Percentiles rank a stretch among this genome's conserved stretches.
Evolutionary conservation across 495 filamentous ascomycete species (phyloP).

Genomic region (Tuber melanosporum): DNA sequence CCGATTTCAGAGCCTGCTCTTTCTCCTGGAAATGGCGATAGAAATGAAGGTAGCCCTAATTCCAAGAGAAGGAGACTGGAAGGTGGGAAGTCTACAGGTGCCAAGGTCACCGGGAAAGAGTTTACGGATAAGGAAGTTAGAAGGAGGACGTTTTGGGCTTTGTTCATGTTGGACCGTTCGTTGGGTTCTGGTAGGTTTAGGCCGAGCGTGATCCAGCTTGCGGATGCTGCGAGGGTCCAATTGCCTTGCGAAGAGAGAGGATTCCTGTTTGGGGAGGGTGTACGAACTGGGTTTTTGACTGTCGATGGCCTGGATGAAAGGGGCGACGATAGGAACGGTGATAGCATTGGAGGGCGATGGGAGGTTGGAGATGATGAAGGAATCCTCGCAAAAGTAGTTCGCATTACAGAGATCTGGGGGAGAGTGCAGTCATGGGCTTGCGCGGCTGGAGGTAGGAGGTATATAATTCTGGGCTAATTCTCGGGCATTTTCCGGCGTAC

Average conservation of each 20-base stretch:
- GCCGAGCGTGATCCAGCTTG: slow-evolving; percentile 32
- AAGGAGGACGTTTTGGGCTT: slow-evolving; percentile 79
- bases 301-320: slow-evolving; percentile 33
- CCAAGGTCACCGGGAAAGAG: slow-evolving; percentile 44
- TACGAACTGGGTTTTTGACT: slow-evolving; percentile 50
- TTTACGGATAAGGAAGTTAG: slow-evolving; percentile 67
- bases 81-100: slow-evolving; percentile 43
- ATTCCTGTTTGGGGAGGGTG: slow-evolving; percentile 65
- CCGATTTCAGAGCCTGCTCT: slow-evolving; percentile 27
- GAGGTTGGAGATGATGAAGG: slow-evolving; percentile 59
- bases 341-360: slow-evolving; percentile 51
- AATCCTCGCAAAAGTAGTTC: slow-evolving; percentile 67
- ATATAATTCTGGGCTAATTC: slow-evolving; percentile 4
- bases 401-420: slow-evolving; percentile 71
- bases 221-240: slow-evolving; percentile 49
- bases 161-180: slow-evolving; percentile 75
- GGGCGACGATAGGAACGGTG: slow-evolving; percentile 27
- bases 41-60: slow-evolving; percentile 18
- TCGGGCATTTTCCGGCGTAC: slow-evolving; percentile 4
- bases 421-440: slow-evolving; percentile 43
- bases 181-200: slow-evolving; percentile 61
- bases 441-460: slow-evolving; percentile 31
- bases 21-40: slow-evolving; percentile 17
- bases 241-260: slow-evolving; percentile 61
- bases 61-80: slow-evolving; percentile 37